These are phyloP conservation scores for Verticillium longisporum DNA, from an alignment of 2,329 filamentous ascomycete genomes.

Conservation along the genomic window DNA sequence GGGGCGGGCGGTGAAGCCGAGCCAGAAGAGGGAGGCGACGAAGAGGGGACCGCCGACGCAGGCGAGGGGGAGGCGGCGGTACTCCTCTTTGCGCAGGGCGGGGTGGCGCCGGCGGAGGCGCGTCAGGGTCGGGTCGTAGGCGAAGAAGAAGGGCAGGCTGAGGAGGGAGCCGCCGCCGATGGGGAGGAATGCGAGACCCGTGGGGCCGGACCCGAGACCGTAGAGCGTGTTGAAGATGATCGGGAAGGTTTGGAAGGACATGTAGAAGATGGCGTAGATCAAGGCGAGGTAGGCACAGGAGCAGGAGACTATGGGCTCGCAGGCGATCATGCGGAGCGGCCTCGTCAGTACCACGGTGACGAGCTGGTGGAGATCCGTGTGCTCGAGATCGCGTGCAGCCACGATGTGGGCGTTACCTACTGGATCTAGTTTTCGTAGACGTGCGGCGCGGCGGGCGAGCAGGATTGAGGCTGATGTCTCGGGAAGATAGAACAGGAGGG, in stretches of 20 bases:
- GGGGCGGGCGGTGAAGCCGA: slow-evolving; percentile 49
- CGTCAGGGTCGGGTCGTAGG: slow-evolving; percentile 55
- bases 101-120: slow-evolving; percentile 26
- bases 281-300: slow-evolving; percentile 66
- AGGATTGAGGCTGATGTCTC: slow-evolving; percentile 57
- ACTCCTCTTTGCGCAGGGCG: slow-evolving; percentile 58
- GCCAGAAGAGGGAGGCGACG: slow-evolving; percentile 50
- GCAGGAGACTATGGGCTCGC: slow-evolving; percentile 67
- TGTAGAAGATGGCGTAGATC: slow-evolving; percentile 59
- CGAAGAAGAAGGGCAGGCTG: slow-evolving; percentile 54
- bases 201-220: slow-evolving; percentile 53
- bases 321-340: slow-evolving; percentile 64
- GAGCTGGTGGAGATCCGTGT: slow-evolving; percentile 48
- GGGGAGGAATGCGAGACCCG: slow-evolving; percentile 62
- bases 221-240: slow-evolving; percentile 62
- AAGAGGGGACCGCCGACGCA: slow-evolving; percentile 63
- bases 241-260: slow-evolving; percentile 72
- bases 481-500: slow-evolving; percentile 57
- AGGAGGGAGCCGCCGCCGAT: slow-evolving; percentile 58
- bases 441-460: slow-evolving; percentile 47
- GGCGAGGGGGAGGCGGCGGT: slow-evolving; percentile 63
- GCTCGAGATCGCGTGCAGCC: slow-evolving; percentile 58
- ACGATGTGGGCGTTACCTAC: slow-evolving; percentile 37
- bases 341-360: slow-evolving; percentile 64
- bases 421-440: slow-evolving; percentile 49